phyloP scores from a whole-genome alignment of 2,329 filamentous ascomycete genomes.

The Epichloe baconii region DNA sequence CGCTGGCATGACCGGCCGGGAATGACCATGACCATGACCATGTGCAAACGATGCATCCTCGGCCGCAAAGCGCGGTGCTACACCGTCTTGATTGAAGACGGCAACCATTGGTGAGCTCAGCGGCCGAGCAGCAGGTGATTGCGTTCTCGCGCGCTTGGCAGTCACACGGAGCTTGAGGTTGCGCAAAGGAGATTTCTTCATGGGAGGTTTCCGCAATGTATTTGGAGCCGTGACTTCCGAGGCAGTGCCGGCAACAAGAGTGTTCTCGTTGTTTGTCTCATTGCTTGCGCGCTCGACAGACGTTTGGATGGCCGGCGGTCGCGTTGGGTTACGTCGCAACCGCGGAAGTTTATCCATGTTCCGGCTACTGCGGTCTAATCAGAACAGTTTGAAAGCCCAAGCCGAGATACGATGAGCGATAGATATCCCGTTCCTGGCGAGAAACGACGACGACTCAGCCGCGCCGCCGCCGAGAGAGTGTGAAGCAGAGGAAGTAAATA shows the following conservation, averaged over 20 bases:
- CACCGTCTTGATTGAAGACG: constrained; percentile 25
- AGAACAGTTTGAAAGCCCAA: no score
- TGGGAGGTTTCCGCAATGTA: constrained; percentile 12
- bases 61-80: constrained; percentile 14
- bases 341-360: constrained; percentile 30
- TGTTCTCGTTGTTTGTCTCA: constrained; percentile 14
- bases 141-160: constrained; percentile 31
- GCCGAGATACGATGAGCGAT: no score
- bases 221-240: constrained; percentile 3
- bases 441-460: no score
- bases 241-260: background rate
- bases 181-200: constrained; percentile 28
- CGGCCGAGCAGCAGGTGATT: constrained; percentile 24
- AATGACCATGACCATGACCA: constrained; percentile 2
- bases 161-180: constrained; percentile 31
- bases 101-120: constrained; percentile 17
- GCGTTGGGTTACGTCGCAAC: constrained; percentile 28
- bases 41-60: constrained; percentile 5
- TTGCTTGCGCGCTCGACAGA: constrained; percentile 21
- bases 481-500: no score
- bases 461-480: no score
- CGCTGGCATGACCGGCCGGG: constrained; percentile 21
- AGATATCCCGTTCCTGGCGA: no score
- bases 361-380: background rate
- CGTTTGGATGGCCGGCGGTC: constrained; percentile 29